Base-by-base conservation (phyloP, 345 rosid genomes). In the Gossypium bickii region DNA sequence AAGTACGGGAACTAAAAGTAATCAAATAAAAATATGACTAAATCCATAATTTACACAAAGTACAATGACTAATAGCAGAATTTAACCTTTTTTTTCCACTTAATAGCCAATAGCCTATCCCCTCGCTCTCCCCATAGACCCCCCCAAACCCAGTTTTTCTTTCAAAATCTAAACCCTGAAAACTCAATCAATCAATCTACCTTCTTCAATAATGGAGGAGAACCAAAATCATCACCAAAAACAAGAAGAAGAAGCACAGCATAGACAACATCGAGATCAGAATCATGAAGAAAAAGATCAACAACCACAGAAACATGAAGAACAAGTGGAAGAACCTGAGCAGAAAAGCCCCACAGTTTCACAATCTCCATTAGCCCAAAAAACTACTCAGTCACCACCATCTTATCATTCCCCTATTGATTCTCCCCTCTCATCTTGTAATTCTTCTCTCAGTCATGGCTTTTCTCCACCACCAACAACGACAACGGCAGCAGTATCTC, bases 391-490 rank as follows among this genome's bases (percentile, higher is more conserved):
- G 59, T 87, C 89, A 48, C 77, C 85, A 59, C 49, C 78, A 12
- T 77, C 74, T 9, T 73, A 79, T 10, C 17, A 11, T 52, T 79
- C 88, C 49, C 81, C 80, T 44, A 76, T 83, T 11, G 85, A 78
- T 70, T 84, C 89, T 1, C 77, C 87, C 0, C 78, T 81, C n/a
- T 79, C 86, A 56, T 61, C 84, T 57, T 71, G 49, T 22, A 66
- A 73, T n/a, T 78, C 82, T 53, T 77, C 92, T 60, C 78, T 74
- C 58, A 82, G 82, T 70, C 86, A 81, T 69, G 83, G 80, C 34
- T 82, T 82, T 81, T 86, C 94, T 1, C 84, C 83, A 17, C 66
- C 62, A 13, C 78, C 78, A 12, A 66, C 62, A 48, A 82, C 80
- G 12, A 76, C 78, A 9, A 59, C 22, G 41, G 41, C 41, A 5